Evolutionary conservation across 495 filamentous ascomycete species (phyloP).

Genomic region (Aspergillus diversus): DNA sequence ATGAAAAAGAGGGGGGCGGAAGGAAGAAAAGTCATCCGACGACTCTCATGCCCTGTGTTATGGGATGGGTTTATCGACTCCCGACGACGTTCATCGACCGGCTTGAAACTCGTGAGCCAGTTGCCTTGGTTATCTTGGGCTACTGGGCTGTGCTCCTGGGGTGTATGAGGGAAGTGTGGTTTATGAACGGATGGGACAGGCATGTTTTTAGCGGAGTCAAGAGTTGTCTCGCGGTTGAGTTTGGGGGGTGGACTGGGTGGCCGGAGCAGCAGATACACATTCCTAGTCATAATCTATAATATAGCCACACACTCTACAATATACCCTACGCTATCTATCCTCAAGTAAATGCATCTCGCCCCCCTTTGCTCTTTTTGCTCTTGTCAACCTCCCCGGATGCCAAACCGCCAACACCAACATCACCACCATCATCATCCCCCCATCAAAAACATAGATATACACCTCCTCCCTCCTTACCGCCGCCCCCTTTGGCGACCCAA

Average conservation of each 20-base stretch:
- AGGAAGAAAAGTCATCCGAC: slow-evolving; percentile 20
- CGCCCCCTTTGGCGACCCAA: slow-evolving; percentile 27
- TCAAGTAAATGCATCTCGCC: background rate
- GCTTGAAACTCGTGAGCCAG: slow-evolving; percentile 40
- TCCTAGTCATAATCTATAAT: no score
- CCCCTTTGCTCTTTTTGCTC: background rate
- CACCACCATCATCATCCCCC: slow-evolving; percentile 34
- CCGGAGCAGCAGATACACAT: slow-evolving; percentile 12
- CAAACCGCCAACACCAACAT: slow-evolving; percentile 31
- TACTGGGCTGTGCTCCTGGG: slow-evolving; percentile 46
- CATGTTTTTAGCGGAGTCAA: slow-evolving; percentile 42
- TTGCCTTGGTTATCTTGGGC: slow-evolving; percentile 43
- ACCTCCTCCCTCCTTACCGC: slow-evolving; percentile 36
- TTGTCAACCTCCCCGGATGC: slow-evolving; percentile 38
- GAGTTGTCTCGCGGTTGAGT: slow-evolving; percentile 25
- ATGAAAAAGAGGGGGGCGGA: background rate
- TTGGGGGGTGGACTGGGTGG: slow-evolving; percentile 40
- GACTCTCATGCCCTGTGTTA: slow-evolving; percentile 30
- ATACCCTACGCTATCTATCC: slow-evolving; percentile 1
- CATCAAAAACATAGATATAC: slow-evolving; percentile 48
- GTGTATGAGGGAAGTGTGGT: slow-evolving; percentile 41
- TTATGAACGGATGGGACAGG: slow-evolving; percentile 42
- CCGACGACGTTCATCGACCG: slow-evolving; percentile 34
- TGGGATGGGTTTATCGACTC: slow-evolving; percentile 44
- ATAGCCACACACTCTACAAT: no score